A percentile compares a stretch with the other conserved stretches of the same genome.
Conservation (phyloP, 1,284 basidiomycete genomes). For the Austropuccinia psidii region DNA sequence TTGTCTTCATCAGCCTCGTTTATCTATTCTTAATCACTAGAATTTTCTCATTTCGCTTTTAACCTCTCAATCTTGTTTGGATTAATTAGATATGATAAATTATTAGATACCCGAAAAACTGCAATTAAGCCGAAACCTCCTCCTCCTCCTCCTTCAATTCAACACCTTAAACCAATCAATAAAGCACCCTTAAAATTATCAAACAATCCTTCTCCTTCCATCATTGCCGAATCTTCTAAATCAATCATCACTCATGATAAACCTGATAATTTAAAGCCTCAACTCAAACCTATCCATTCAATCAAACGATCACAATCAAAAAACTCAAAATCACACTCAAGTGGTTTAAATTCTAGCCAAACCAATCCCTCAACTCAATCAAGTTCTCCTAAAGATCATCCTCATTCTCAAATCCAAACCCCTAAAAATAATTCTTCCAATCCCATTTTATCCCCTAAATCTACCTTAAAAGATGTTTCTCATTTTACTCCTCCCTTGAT, state of each 20-base stretch:
- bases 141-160: background rate
- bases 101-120: conserved; percentile 27
- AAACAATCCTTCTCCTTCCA: background rate
- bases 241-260: too few relatives aligned
- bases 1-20: background rate
- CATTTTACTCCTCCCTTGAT: background rate
- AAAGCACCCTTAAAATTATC: background rate
- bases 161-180: background rate
- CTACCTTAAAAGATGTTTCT: background rate
- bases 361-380: background rate
- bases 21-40: background rate
- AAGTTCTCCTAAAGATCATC: background rate
- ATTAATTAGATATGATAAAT: conserved; percentile 20
- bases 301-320: background rate
- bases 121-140: background rate
- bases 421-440: background rate
- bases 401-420: background rate
- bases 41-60: background rate
- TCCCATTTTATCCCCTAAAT: background rate
- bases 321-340: background rate
- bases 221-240: background rate
- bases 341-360: background rate
- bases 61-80: background rate
- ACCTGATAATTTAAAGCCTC: background rate
- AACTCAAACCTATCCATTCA: background rate